Evolutionary conservation across 306 rosid genomes (phyloP).

Genomic region (Cicer cuneatum): DNA sequence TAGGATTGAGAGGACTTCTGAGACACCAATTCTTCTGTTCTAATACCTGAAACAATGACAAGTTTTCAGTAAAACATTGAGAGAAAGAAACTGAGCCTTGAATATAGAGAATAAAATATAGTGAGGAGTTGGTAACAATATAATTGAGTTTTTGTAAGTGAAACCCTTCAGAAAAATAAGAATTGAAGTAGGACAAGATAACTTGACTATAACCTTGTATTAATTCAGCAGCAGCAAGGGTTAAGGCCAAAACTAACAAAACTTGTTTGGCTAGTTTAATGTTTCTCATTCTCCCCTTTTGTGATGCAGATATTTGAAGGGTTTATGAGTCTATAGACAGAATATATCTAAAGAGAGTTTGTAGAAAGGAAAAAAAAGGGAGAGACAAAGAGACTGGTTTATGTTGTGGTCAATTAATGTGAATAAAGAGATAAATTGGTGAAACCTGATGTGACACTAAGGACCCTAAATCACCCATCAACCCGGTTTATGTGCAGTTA

Average conservation of each 20-base stretch:
- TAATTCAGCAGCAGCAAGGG: conserved; percentile 52
- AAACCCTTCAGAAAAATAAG: not conserved
- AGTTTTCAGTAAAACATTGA: no score
- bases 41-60: conserved; percentile 50
- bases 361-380: not conserved
- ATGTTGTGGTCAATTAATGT: conserved; percentile 47
- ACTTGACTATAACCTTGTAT: conserved; percentile 52
- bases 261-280: conserved; percentile 38
- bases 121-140: no score
- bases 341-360: conserved; percentile 23
- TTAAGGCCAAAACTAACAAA: conserved; percentile 52
- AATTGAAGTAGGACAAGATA: not conserved
- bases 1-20: conserved; percentile 46
- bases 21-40: conserved; percentile 45
- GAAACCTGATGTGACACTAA: not conserved
- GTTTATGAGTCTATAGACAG: not conserved
- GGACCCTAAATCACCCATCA: no score
- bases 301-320: conserved; percentile 40
- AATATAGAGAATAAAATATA: not conserved
- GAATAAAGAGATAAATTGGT: not conserved
- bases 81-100: not conserved
- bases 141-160: not conserved
- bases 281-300: conserved; percentile 46
- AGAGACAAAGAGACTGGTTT: conserved; percentile 15
- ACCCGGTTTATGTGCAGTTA: no score